Evolutionary conservation across 2,329 filamentous ascomycete species (phyloP), one percentile per base, ranked within the genome.

Genomic region (Daldinia eschscholtzii): DNA sequence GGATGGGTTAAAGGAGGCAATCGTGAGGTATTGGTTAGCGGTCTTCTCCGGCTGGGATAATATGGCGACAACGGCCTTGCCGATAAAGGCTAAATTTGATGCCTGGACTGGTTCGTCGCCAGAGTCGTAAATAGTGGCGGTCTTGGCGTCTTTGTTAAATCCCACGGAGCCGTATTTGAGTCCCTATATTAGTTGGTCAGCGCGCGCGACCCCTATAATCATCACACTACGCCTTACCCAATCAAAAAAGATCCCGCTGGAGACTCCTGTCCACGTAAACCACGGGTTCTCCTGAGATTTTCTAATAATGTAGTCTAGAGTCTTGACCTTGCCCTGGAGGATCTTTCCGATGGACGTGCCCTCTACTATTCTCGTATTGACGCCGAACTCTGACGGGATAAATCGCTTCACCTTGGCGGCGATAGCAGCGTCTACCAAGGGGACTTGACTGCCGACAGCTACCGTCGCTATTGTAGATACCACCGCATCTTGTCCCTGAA

Each of bases 221-320:
- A 33, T 15, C 18, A 28, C 15, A 7, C 2, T 37, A n/a, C 15
- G 9, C 72, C 73, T 23, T 75, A 84, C 83, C 86, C 85, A 88
- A 73, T 91, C 89, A 74, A 91, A 89, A 77, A 91, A 88, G 1
- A 85, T 79, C 0, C 88, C 87, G 7, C 81, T 86, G 3, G 88
- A 83, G 13, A 92, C 76, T 1, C 81, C 86, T 1, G 87, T 90
- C 89, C 89, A 92, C 33, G 81, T 84, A 69, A 91, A 85, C 0
- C 72, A 77, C 1, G 80, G 74, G 23, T 79, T 77, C 67, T 84
- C 79, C 68, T 84, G 83, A 6, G 77, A 79, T 69, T 85, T 84
- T 26, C 78, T 78, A 68, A 85, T 81, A 20, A 90, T 80, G 67
- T 89, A 88, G 39, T 88, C 83, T 9, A 88, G 52, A 28, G 72